Base-by-base conservation (phyloP, 495 filamentous ascomycete species). In the Penicillium longicatenatum region DNA sequence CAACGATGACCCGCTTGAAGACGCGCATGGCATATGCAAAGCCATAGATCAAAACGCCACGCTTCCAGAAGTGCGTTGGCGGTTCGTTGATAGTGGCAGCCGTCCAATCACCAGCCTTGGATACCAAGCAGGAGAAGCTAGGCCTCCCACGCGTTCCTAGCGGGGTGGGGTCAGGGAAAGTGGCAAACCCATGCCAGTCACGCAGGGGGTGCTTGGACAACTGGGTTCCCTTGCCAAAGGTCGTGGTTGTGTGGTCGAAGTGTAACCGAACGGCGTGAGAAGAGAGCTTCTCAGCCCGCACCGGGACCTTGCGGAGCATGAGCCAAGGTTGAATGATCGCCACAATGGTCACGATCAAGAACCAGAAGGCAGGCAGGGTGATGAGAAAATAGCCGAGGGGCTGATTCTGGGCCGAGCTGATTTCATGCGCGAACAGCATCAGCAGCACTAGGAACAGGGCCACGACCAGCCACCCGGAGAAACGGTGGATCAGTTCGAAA, bases 71-170 rank as follows among this genome's bases (percentile, higher is more conserved):
- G 48, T 72, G 65, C 2, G 68, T 79, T 44, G 83, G 82, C 9
- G 87, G 86, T 55, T 82, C 73, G 52, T 75, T 66, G 72, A 92
- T 91, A 24, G 80, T 79, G 41, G 79, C 73, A 35, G 75, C 69
- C 11, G 91, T 95, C 89, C 89, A 95, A 78, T 93, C 90, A n/a
- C 91, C 91, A 1, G 89, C 90, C 64, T 89, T 86, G 57, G 88
- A 90, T 45, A 93, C 75, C 43, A 94, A 74, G 52, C 89, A 75
- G 17, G 86, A 90, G 70, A 89, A 91, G 48, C 53, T 78, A 58
- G 52, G 66, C 55, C 14, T 67, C 7, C 61, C 56, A 1, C 49
- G 48, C 6, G 45, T n/a, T 9, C 54, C 61, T 9, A 35, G 31
- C 3, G 64, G 54, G 1, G 21, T 62, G 6, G 68, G 71, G 54